phyloP scores from a whole-genome alignment of 2,329 filamentous ascomycete species.

The Sclerotinia trifoliorum region DNA sequence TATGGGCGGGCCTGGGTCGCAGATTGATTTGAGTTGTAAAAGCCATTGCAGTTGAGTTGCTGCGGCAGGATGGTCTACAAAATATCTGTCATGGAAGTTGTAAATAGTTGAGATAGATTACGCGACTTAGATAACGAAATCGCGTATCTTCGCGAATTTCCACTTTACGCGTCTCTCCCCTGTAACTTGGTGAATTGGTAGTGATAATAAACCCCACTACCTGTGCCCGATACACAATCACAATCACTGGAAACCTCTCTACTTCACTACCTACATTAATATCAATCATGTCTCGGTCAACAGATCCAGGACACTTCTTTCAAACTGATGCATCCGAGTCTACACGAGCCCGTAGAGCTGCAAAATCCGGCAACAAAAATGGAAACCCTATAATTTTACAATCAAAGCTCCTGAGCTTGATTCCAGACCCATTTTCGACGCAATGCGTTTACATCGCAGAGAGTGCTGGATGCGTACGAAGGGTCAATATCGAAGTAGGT shows the following conservation, averaged over 20 bases:
- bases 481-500: constrained; percentile 74
- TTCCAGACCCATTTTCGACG: constrained; percentile 62
- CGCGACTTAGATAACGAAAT: constrained; percentile 25
- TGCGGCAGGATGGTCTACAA: constrained; percentile 17
- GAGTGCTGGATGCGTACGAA: constrained; percentile 76
- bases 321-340: constrained; percentile 63
- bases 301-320: constrained; percentile 81
- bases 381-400: constrained; percentile 77
- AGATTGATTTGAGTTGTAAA: constrained; percentile 47
- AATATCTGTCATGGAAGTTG: constrained; percentile 20
- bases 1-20: constrained; percentile 70
- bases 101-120: constrained; percentile 23
- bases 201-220: constrained; percentile 26
- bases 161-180: constrained; percentile 31
- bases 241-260: constrained; percentile 9
- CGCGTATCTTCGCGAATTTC: constrained; percentile 21
- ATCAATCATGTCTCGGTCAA: constrained; percentile 60
- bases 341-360: constrained; percentile 58
- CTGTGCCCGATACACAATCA: background rate
- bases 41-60: constrained; percentile 34
- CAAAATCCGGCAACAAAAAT: constrained; percentile 72
- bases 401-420: constrained; percentile 80
- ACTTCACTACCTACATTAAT: background rate
- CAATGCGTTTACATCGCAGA: constrained; percentile 74
- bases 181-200: constrained; percentile 5